Conservation (phyloP, 2,329 filamentous ascomycete species). For the Lasiodiplodia sp. region DNA sequence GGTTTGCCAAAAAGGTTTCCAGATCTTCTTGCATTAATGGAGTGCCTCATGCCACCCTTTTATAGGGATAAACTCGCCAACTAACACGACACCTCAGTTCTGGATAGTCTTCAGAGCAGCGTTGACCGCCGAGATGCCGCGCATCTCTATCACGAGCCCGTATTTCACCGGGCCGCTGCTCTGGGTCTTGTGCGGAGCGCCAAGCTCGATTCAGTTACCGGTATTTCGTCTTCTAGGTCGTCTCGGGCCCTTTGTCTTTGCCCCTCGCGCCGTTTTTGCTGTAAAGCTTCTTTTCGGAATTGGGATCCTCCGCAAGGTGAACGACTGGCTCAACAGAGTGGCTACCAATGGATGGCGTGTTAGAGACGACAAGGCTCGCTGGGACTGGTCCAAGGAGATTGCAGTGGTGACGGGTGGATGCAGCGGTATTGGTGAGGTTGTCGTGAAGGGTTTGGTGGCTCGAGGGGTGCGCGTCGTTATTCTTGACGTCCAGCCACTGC, state of each 20-base stretch:
- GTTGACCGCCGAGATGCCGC: too few species aligned
- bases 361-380: constrained; percentile 41
- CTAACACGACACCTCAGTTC: too few species aligned
- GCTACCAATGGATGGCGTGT: constrained; percentile 51
- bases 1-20: too few species aligned
- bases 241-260: constrained; percentile 24
- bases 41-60: too few species aligned
- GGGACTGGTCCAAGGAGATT: constrained; percentile 44
- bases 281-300: constrained; percentile 43
- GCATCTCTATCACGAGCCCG: constrained; percentile 39
- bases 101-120: too few species aligned
- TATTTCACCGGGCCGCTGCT: constrained; percentile 41
- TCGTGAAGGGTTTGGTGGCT: constrained; percentile 39
- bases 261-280: constrained; percentile 35
- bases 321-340: constrained; percentile 40
- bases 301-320: constrained; percentile 42
- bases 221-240: constrained; percentile 39
- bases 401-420: constrained; percentile 48
- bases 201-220: constrained; percentile 36
- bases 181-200: constrained; percentile 41
- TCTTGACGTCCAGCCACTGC: constrained; percentile 43
- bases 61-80: too few species aligned
- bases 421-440: constrained; percentile 44
- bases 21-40: too few species aligned
- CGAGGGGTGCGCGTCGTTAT: constrained; percentile 43